Evolutionary conservation across 768 basidiomycete species (phyloP), one percentile per base, ranked within the genome.

Genomic region (Suillus americanus): DNA sequence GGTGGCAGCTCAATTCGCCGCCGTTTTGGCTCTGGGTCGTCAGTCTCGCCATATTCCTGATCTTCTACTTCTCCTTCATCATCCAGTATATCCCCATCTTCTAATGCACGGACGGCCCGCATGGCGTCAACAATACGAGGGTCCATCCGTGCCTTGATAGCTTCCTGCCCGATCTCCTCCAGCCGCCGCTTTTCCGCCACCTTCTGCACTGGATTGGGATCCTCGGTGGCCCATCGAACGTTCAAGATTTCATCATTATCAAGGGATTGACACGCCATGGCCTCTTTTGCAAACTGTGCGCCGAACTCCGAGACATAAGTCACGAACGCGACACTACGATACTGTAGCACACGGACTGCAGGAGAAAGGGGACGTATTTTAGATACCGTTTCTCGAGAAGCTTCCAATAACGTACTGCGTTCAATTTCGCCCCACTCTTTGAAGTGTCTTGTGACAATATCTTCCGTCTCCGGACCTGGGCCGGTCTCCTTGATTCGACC

Each of bases 191-290:
- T 91, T 77, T 99, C 97, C 0, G 86, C 85, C 9, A 91, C 88
- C 70, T 95, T 96, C 67, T 91, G 88, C 0, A 87, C 87, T 1
- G 97, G 97, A 74, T 99, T 99, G 1, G 97, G 97, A 75, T 99
- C 97, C 73, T 97, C 97, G 0, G 97, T 99, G 41, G 97, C 97
- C 97, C 97, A 99, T 56, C 97, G 90, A 61, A 99, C 95, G 77
- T 99, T 99, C 65, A 99, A 84, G 66, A 98, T 95, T 73, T 99
- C 97, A 74, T 97, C 96, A 70, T 94, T 92, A 74, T 99, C 97
- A 67, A 99, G 83, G 20, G 93, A 95, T 77, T 99, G 97, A 77
- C 96, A 96, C 18, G 97, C 94, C 97, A 99, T 99, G 1, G 97
- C 88, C 76, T 99, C 97, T 74, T 97, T 97, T 20, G 97, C 97